Percentiles rank a stretch among this genome's conserved stretches.
phyloP scores from a whole-genome alignment of 306 rosid species.

The Prunus armeniaca region DNA sequence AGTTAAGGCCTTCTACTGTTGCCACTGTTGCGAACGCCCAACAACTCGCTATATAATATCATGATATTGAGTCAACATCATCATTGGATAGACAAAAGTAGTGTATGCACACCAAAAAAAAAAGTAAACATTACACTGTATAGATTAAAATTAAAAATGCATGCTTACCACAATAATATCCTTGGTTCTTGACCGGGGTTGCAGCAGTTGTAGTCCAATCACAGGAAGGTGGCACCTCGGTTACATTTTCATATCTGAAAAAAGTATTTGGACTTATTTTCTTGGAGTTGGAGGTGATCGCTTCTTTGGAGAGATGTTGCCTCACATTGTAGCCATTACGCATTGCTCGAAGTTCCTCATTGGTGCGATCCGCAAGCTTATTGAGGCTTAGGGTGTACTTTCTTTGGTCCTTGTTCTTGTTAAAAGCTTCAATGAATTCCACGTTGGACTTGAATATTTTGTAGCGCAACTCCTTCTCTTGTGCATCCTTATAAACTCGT shows the following conservation, averaged over 20 bases:
- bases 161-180: neutral
- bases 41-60: too few species aligned
- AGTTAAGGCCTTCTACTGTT: too few species aligned
- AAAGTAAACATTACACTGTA: neutral
- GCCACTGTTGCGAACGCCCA: too few species aligned
- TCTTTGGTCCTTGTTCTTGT: neutral
- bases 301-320: neutral
- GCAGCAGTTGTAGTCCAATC: neutral
- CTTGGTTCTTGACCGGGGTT: too few species aligned
- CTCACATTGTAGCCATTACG: neutral
- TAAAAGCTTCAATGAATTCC: neutral
- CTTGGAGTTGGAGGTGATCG: neutral
- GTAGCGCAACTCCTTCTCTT: neutral
- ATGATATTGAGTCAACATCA: too few species aligned
- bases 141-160: neutral
- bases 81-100: too few species aligned
- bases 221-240: neutral
- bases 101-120: too few species aligned
- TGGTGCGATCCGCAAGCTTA: neutral
- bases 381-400: neutral
- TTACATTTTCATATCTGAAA: neutral
- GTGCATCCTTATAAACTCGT: neutral
- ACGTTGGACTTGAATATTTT: neutral
- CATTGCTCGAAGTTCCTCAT: neutral
- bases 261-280: neutral